Evolutionary conservation across 1,284 basidiomycete genomes (phyloP), one percentile per base, ranked within the genome.

Genomic region (Sporisorium sorghi): DNA sequence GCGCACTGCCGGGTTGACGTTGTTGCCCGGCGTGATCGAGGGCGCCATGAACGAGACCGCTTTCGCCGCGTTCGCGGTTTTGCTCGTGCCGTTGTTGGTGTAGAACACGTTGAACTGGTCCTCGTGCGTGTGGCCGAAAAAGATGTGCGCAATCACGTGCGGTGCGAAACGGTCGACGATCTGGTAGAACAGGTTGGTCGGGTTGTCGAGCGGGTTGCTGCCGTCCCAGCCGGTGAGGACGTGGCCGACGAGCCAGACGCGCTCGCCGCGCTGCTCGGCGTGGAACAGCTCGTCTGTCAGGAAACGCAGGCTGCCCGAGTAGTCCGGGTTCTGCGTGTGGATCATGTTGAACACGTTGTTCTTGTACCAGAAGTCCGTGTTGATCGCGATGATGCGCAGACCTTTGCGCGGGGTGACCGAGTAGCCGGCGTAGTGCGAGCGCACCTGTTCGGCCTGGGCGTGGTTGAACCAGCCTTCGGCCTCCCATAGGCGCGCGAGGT

Each of bases 111-210:
- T 89, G 58, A 91, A 83, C 83, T 92, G 88, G 81, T 93, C 92
- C 82, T 93, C 91, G 71, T 93, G 92, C 1, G 91, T 90, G 81
- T 93, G 92, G 2, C 92, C 92, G 78, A 88, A 92, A 86, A 93
- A 92, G 46, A 92, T 73, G 90, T 90, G 90, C 30, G 91, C 90
- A 65, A 93, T 91, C 60, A 92, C 91, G 80, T 92, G 90, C 15
- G 87, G 87, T 5, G 91, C 90, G 84, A 89, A 93, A 17, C 92
- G 89, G 78, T 92, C 91, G 57, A 93, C 90, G 62, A 92, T 93
- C 60, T 76, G 68, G 59, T 81, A 67, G 53, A 77, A 64, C 52
- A 79, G 73, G 60, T 80, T 79, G 2, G 81, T 83, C 17, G 75
- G 70, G 54, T 75, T 76, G 67, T 60, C 63, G 63, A 87, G 72